A percentile compares a stretch with the other conserved stretches of the same genome.
phyloP scores from a whole-genome alignment of 1,284 basidiomycete genomes.

The Omphalotus olearius region DNA sequence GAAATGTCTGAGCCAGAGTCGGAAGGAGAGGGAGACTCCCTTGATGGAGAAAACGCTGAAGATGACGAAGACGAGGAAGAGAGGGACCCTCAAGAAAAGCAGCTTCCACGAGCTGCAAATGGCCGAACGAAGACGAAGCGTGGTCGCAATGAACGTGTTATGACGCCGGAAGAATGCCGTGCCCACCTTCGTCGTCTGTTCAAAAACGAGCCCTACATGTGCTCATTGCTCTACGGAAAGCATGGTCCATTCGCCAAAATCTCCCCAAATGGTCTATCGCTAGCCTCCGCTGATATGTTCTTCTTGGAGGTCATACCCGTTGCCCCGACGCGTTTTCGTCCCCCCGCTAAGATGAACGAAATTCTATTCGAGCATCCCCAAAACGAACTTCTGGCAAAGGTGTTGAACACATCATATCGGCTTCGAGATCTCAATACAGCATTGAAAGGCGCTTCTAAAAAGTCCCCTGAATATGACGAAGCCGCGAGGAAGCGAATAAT shows the following conservation, averaged over 20 bases:
- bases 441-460: conserved; percentile 58
- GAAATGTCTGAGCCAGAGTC: conserved; percentile 34
- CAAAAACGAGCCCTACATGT: conserved; percentile 77
- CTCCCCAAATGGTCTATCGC: conserved; percentile 48
- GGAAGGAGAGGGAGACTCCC: conserved; percentile 23
- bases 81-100: conserved; percentile 14
- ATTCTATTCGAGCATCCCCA: conserved; percentile 95
- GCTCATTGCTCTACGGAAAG: conserved; percentile 86
- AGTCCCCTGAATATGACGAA: conserved; percentile 55
- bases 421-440: conserved; percentile 77
- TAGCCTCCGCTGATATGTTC: conserved; percentile 91
- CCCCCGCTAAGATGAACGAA: conserved; percentile 90
- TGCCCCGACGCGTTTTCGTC: conserved; percentile 94
- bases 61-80: conserved; percentile 40
- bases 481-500: conserved; percentile 57
- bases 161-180: conserved; percentile 90
- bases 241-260: conserved; percentile 81
- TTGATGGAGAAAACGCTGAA: conserved; percentile 40
- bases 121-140: conserved; percentile 73
- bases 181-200: conserved; percentile 91
- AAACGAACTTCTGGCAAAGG: conserved; percentile 87
- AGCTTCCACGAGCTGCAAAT: conserved; percentile 64
- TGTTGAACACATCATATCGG: conserved; percentile 80
- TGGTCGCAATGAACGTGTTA: conserved; percentile 84
- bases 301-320: conserved; percentile 94